Evolutionary conservation across 208 protist species (phyloP), one percentile per base, ranked within the genome.

Genomic region (Tritrichomonas foetus): DNA sequence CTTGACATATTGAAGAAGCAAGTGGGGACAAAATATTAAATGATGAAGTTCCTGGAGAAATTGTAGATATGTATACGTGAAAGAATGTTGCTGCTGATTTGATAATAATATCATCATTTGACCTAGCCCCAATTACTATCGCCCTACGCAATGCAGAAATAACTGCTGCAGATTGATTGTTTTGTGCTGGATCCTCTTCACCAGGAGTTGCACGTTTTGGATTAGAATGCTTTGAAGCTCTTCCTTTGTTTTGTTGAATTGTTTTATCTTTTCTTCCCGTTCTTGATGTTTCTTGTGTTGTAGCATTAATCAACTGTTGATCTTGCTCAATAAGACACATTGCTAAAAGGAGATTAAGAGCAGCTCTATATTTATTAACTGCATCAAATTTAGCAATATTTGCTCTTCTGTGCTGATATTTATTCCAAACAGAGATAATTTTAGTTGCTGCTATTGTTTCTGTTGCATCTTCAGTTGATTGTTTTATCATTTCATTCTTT

Each of bases 291-390:
- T 30, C 74, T 53, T 30, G 33, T 27, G 74, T 82, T 50, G 74
- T 47, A n/a, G 74, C 20, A 27, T 30, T 11, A 47, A 41, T 9
- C 16, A 39, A 9, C 11, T 30, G 8, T 82, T 30, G 41, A 30
- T 89, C 78, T 9, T 39, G 20, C 39, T 89, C 78, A 14, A 89
- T 89, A 20, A 89, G 22, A 30, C 78, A 89, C 47, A 89, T 89
- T 2, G 78, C 78, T 11, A 44, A 33, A 8, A 89, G 30, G 13
- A 89, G 44, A 20, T 89, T 89, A 1, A 89, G 30, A n/a, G 78
- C 78, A 22, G 41, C 44, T 57, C 78, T 53, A 50, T 89, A 89
- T 36, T 57, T 89, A n/a, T 89, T 89, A 44, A 49, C 41, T 3
- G 33, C 47, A 30, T 89, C 1, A 50, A 89, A 89, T n/a, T 50